Conservation (phyloP, 495 filamentous ascomycete species). For the Chlorociboria aeruginascens region DNA sequence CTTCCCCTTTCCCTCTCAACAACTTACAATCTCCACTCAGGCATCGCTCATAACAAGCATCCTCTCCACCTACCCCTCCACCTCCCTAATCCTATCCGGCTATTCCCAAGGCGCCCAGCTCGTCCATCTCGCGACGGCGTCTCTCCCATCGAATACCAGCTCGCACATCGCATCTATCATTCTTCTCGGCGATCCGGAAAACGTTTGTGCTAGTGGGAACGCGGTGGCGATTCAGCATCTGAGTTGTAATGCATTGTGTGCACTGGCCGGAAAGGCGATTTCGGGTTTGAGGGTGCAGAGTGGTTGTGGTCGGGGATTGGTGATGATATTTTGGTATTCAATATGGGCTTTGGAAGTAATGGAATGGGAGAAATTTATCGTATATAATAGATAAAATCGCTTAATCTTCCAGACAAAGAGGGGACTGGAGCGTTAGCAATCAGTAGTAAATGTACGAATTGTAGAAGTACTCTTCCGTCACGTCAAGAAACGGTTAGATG, state of each 20-base stretch:
- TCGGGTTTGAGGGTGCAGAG: not conserved
- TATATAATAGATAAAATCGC: too few relatives aligned
- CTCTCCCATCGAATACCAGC: slow-evolving; percentile 27
- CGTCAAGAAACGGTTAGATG: too few relatives aligned
- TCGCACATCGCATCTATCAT: slow-evolving; percentile 40
- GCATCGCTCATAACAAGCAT: slow-evolving; percentile 15
- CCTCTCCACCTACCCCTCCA: slow-evolving; percentile 10
- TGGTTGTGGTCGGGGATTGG: too few relatives aligned
- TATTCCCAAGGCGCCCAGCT: slow-evolving; percentile 47
- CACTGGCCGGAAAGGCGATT: not conserved
- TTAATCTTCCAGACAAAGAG: too few relatives aligned
- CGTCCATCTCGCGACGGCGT: slow-evolving; percentile 34
- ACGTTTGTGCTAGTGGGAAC: slow-evolving; percentile 34
- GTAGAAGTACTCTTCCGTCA: too few relatives aligned
- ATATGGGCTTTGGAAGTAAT: too few relatives aligned
- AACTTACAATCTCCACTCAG: not conserved
- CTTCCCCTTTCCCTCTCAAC: not conserved
- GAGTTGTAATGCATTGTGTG: slow-evolving; percentile 1
- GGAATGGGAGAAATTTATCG: too few relatives aligned
- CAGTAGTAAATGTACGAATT: too few relatives aligned
- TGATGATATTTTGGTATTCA: too few relatives aligned
- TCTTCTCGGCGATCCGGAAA: slow-evolving; percentile 47
- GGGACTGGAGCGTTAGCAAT: too few relatives aligned
- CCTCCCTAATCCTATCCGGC: slow-evolving; percentile 7
- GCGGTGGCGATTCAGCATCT: slow-evolving; percentile 4